These are phyloP conservation scores for Plasmodium gallinaceum DNA, from an alignment of 169 alveolate species.

Conservation along the genomic window DNA sequence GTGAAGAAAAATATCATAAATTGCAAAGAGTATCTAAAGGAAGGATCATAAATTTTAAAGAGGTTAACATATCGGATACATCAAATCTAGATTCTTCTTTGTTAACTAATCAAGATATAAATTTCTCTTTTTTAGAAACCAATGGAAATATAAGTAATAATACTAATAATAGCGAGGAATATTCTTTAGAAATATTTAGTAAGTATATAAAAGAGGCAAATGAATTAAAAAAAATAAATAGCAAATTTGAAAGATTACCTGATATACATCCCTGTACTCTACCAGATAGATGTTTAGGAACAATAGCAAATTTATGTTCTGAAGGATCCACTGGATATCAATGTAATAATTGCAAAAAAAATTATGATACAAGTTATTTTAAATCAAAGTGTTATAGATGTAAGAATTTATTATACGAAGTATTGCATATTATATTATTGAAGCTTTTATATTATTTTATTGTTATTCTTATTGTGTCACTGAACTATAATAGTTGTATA, in stretches of 20 bases:
- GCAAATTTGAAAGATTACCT: conserved; percentile 75
- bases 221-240: conserved; percentile 63
- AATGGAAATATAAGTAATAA: background rate
- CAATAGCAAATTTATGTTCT: conserved; percentile 76
- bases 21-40: background rate
- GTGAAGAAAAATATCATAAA: background rate
- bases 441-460: conserved; percentile 58
- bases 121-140: conserved; percentile 17
- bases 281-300: conserved; percentile 81
- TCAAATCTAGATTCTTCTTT: background rate
- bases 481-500: conserved; percentile 48
- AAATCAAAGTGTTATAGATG: conserved; percentile 81
- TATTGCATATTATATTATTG: conserved; percentile 39
- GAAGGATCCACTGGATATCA: conserved; percentile 85
- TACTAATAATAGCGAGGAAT: background rate
- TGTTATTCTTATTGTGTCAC: conserved; percentile 51
- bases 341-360: conserved; percentile 80
- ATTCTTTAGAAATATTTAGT: conserved; percentile 24
- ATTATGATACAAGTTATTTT: conserved; percentile 80
- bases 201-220: conserved; percentile 58
- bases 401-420: conserved; percentile 43
- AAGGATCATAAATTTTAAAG: background rate
- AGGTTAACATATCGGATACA: background rate
- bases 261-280: conserved; percentile 81
- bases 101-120: background rate